Percentiles rank a stretch among this genome's conserved stretches.
Evolutionary conservation across 805 yeast species (phyloP).

Genomic region (Hemisphaericaspora nanyangensis): DNA sequence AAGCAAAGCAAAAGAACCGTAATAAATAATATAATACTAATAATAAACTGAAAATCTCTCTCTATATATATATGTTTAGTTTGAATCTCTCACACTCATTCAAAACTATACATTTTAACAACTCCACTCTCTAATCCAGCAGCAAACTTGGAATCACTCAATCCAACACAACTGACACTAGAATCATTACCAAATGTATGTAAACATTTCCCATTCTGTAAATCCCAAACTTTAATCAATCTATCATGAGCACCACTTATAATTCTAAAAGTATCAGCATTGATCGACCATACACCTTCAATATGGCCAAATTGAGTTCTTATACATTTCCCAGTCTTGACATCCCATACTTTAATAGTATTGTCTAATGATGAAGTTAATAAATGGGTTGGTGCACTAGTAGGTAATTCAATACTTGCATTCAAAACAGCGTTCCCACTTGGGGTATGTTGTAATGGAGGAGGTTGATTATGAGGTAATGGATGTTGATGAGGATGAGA

Average conservation of each 20-base stretch:
- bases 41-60: no score
- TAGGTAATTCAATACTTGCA: constrained; percentile 11
- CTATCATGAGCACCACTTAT: constrained; percentile 94
- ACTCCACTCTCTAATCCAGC: constrained; percentile 88
- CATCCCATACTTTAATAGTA: constrained; percentile 91
- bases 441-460: neutral
- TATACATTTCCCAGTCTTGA: constrained; percentile 78
- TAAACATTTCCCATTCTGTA: constrained; percentile 90
- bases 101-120: constrained; percentile 83
- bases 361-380: constrained; percentile 87
- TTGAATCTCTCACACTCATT: no score
- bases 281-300: constrained; percentile 97
- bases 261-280: constrained; percentile 92
- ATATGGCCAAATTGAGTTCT: constrained; percentile 97
- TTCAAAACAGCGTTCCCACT: neutral
- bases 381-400: constrained; percentile 65
- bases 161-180: constrained; percentile 63
- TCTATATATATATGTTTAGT: no score
- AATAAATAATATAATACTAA: no score
- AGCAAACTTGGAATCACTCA: constrained; percentile 85
- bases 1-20: no score
- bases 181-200: constrained; percentile 82
- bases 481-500: neutral
- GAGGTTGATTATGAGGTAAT: neutral
- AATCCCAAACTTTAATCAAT: constrained; percentile 88